Evolutionary conservation across 2,329 filamentous ascomycete genomes (phyloP).

Genomic region (Ceratocystis smalleyi): DNA sequence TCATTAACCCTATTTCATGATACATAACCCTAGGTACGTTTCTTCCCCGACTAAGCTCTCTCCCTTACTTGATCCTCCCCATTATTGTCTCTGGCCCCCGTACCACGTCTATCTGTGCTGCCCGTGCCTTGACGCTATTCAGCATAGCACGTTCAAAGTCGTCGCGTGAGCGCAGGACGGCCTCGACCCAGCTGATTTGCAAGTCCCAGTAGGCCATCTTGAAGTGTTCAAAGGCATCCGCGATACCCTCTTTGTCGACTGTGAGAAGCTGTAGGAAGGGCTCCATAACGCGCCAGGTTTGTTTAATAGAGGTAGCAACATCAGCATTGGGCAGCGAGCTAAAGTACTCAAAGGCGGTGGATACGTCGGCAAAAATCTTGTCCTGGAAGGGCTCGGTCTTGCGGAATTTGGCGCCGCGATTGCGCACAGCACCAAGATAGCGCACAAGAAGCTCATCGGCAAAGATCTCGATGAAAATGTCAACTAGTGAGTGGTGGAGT

Average conservation of each 20-base stretch:
- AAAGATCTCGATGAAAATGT: conserved; percentile 87
- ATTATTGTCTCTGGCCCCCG: conserved; percentile 84
- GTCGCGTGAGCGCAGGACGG: conserved; percentile 69
- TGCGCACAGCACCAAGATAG: conserved; percentile 73
- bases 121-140: conserved; percentile 70
- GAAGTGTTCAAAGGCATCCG: conserved; percentile 67
- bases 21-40: neutral
- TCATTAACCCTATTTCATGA: conserved; percentile 1
- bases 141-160: conserved; percentile 89
- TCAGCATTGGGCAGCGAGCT: conserved; percentile 53
- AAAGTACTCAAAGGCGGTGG: conserved; percentile 84
- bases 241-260: conserved; percentile 55
- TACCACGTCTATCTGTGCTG: conserved; percentile 69
- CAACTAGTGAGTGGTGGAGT: conserved; percentile 71
- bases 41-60: neutral
- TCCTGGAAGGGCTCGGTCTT: conserved; percentile 76
- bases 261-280: conserved; percentile 66
- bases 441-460: conserved; percentile 77
- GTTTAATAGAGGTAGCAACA: conserved; percentile 59
- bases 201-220: conserved; percentile 86
- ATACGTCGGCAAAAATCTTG: conserved; percentile 85
- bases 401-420: conserved; percentile 79
- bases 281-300: conserved; percentile 85
- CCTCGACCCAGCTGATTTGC: conserved; percentile 90
- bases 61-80: conserved; percentile 64